Evolutionary conservation across 2,329 filamentous ascomycete genomes (phyloP).

Genomic region (Aspergillus texensis): DNA sequence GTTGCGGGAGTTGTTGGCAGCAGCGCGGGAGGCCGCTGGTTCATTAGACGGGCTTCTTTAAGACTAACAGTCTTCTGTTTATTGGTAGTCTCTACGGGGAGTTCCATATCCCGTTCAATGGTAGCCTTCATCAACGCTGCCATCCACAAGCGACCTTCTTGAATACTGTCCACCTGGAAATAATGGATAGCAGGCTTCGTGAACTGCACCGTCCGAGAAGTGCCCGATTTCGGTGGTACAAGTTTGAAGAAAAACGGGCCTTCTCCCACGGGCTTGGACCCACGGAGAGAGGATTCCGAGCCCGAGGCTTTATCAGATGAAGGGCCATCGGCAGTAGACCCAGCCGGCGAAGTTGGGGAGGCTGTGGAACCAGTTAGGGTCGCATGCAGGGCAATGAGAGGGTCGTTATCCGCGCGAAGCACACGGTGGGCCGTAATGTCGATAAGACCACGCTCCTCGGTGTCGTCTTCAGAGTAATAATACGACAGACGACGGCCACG

Average conservation of each 20-base stretch:
- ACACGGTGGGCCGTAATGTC: conserved; percentile 98
- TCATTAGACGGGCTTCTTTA: conserved; percentile 82
- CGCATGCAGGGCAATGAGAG: conserved; percentile 86
- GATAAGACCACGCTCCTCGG: conserved; percentile 91
- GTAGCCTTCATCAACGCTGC: conserved; percentile 98
- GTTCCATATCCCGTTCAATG: conserved; percentile 82
- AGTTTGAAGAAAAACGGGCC: conserved; percentile 98
- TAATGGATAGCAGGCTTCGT: conserved; percentile 97
- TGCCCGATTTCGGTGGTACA: conserved; percentile 81
- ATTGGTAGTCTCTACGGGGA: conserved; percentile 85
- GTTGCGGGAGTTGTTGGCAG: conserved; percentile 59
- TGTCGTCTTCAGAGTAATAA: conserved; percentile 92
- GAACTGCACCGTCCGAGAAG: conserved; percentile 91
- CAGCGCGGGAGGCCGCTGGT: conserved; percentile 84
- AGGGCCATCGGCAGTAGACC: conserved; percentile 40
- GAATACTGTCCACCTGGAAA: conserved; percentile 89
- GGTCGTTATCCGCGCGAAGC: conserved; percentile 89
- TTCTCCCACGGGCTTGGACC: conserved; percentile 52
- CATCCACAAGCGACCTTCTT: conserved; percentile 94
- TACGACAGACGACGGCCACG: conserved; percentile 90
- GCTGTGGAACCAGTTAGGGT: conserved; percentile 84
- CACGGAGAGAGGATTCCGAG: conserved; percentile 34
- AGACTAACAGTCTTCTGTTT: conserved; percentile 96
- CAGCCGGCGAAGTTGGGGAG: conserved; percentile 60
- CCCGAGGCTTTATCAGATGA: conserved; percentile 33